A percentile compares a stretch with the other conserved stretches of the same genome.
Conservation (phyloP, 2,329 filamentous ascomycete genomes). For the Periglandula ipomoeae region DNA sequence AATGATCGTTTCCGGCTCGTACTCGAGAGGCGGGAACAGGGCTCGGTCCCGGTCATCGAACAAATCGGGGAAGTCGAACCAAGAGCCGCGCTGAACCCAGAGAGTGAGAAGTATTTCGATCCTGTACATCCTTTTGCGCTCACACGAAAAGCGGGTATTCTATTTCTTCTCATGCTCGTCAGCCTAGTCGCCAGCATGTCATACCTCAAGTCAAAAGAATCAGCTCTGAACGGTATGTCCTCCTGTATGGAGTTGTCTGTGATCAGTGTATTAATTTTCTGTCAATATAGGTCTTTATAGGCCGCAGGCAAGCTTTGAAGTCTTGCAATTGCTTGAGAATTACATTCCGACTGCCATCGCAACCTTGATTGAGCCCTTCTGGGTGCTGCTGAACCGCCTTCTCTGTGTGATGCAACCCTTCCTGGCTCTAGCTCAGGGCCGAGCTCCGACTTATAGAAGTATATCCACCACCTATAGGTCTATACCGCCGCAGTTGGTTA, state of each 20-base stretch:
- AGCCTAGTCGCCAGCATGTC: background rate
- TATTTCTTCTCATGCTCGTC: slow-evolving; percentile 8
- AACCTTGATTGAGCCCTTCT: slow-evolving; percentile 47
- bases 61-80: slow-evolving; percentile 10
- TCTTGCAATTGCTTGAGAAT: slow-evolving; percentile 30
- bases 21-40: background rate
- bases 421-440: slow-evolving; percentile 34
- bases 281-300: slow-evolving; percentile 11
- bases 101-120: slow-evolving; percentile 15
- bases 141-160: slow-evolving; percentile 8
- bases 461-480: slow-evolving; percentile 40
- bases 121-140: slow-evolving; percentile 17
- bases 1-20: background rate
- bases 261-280: background rate
- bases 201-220: background rate
- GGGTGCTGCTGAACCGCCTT: slow-evolving; percentile 43
- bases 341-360: slow-evolving; percentile 47
- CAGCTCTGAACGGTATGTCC: background rate
- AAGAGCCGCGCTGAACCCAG: background rate
- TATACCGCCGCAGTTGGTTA: slow-evolving; percentile 42
- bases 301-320: slow-evolving; percentile 22
- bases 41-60: background rate
- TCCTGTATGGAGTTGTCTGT: background rate
- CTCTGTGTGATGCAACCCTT: slow-evolving; percentile 47
- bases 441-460: slow-evolving; percentile 24